These are phyloP conservation scores for Jaenimonas drosophilae DNA, from an alignment of 208 protist species.

Conservation along the genomic window DNA sequence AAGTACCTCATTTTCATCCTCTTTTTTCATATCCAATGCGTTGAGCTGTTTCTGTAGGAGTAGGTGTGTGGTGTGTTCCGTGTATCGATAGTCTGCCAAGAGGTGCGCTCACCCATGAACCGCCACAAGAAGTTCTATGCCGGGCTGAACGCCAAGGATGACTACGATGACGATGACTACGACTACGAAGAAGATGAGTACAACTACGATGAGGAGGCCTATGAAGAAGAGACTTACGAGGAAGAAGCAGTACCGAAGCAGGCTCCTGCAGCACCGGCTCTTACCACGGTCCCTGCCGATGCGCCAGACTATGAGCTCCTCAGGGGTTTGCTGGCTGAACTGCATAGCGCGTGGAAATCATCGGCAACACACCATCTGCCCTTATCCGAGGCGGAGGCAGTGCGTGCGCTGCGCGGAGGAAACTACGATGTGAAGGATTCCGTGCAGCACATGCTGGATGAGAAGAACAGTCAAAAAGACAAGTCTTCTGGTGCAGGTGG, in stretches of 20 bases:
- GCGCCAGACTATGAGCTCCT: slow-evolving; percentile 55
- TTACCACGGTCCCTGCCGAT: slow-evolving; percentile 17
- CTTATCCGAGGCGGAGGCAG: slow-evolving; percentile 23
- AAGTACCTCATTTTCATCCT: slow-evolving; percentile 8
- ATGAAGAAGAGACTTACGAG: slow-evolving; percentile 9
- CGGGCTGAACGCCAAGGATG: slow-evolving; percentile 38
- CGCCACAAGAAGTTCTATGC: slow-evolving; percentile 72
- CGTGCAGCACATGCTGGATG: slow-evolving; percentile 13
- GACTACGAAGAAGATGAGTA: slow-evolving; percentile 32
- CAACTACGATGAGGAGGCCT: slow-evolving; percentile 17
- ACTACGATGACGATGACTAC: slow-evolving; percentile 42
- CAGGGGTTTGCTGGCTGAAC: slow-evolving; percentile 16
- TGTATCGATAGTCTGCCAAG: background rate
- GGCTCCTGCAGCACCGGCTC: slow-evolving; percentile 1
- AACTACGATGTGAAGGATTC: slow-evolving; percentile 49
- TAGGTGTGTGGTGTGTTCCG: background rate
- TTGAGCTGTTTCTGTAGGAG: background rate
- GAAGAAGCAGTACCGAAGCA: background rate
- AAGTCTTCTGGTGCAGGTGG: too few species aligned
- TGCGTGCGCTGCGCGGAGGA: slow-evolving; percentile 35
- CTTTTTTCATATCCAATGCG: slow-evolving; percentile 5
- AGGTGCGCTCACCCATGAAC: slow-evolving; percentile 28
- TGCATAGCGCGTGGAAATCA: slow-evolving; percentile 32
- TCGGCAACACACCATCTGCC: slow-evolving; percentile 18
- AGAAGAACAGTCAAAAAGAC: slow-evolving; percentile 6